A percentile compares a stretch with the other conserved stretches of the same genome.
Evolutionary conservation across 495 filamentous ascomycete species (phyloP).

Genomic region (Penicillium flavigenum): DNA sequence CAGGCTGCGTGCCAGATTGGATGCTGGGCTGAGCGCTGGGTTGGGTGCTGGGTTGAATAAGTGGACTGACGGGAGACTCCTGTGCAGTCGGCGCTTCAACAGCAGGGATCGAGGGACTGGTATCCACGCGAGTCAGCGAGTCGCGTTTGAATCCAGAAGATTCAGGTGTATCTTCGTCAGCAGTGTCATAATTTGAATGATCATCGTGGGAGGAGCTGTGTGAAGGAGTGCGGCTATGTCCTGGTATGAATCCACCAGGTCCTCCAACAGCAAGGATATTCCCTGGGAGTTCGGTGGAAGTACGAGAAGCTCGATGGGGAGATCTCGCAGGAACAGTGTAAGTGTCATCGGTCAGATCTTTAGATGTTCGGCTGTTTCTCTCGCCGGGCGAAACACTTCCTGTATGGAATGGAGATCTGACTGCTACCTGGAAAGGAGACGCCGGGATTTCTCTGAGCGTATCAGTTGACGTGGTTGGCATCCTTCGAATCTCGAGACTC

Average conservation of each 20-base stretch:
- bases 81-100: neutral
- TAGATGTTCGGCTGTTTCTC: conserved; percentile 7
- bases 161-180: conserved; percentile 34
- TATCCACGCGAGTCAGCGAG: neutral
- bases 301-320: neutral
- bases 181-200: conserved; percentile 40
- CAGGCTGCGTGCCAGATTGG: neutral
- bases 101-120: neutral
- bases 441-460: neutral
- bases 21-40: neutral
- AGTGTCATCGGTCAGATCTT: conserved; percentile 1
- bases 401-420: conserved; percentile 10
- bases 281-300: conserved; percentile 1
- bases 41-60: neutral
- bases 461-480: neutral
- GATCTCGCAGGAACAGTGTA: conserved; percentile 3
- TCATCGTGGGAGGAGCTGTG: conserved; percentile 17
- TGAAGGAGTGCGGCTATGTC: conserved; percentile 21
- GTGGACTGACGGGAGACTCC: neutral
- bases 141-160: conserved; percentile 10
- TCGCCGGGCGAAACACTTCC: conserved; percentile 7
- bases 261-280: neutral
- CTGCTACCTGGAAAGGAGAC: conserved; percentile 8
- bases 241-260: conserved; percentile 3
- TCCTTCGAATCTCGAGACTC: conserved; percentile 7